Evolutionary conservation across 2,329 filamentous ascomycete species (phyloP), one percentile per base, ranked within the genome.

Genomic region (Aureobasidium sp.): DNA sequence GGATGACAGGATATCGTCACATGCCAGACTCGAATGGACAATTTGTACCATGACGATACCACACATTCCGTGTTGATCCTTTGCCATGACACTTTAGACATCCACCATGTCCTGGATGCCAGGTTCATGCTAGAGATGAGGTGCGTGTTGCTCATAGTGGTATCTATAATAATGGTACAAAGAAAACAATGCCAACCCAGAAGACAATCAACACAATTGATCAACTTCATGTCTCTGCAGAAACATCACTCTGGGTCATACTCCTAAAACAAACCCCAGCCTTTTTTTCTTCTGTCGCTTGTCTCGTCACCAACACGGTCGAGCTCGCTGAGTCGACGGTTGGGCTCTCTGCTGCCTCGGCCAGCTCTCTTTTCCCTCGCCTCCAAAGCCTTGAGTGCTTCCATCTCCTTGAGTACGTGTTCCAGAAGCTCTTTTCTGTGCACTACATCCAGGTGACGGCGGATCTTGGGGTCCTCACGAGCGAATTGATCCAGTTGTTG

Each of bases 381-480:
- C 64, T 97, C 90, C 7, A 98, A 74, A 63, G 90, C 85, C 55
- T 88, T 79, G 62, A 98, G 71, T 55, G 88, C 86, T 67, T 97
- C 90, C 81, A 98, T 97, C 77, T 98, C 97, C 66, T 89, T 86
- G 25, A 98, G 76, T 4, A 95, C 93, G 53, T 96, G 75, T 72
- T 98, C 91, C 4, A 98, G 78, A 55, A 96, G 76, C 64, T 96
- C 90, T 71, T 98, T 98, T 59, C 90, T 79, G 58, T 84, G 80
- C 60, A 97, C 95, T 21, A 97, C 84, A 62, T 98, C 94, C 38
- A 98, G 76, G 67, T 98, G 94, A 42, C 85, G 79, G 58, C 85
- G 80, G 57, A 98, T 85, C 70, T 91, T 93, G 16, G 89, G 86
- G 64, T 98, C 94, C 70, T 98, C 93, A 50, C 88, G 83, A 3